Evolutionary conservation across 2,329 filamentous ascomycete species (phyloP).

Genomic region (Epichloe festucae): DNA sequence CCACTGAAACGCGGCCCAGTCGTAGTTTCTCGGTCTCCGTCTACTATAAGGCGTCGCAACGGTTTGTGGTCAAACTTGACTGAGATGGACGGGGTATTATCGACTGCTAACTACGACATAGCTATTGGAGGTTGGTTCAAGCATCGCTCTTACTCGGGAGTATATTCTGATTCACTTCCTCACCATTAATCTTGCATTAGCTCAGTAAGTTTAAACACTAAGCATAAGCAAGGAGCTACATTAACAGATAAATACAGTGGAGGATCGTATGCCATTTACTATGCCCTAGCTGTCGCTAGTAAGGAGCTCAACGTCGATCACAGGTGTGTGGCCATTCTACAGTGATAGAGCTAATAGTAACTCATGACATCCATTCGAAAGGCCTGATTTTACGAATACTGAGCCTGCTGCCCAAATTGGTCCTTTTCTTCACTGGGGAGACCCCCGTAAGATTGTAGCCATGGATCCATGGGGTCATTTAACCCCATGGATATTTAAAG

Average conservation of each 20-base stretch:
- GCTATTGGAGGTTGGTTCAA: conserved; percentile 42
- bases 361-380: conserved; percentile 10
- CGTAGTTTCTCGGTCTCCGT: conserved; percentile 64
- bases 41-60: conserved; percentile 69
- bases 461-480: conserved; percentile 95
- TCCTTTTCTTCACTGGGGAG: conserved; percentile 79
- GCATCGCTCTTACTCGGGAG: background rate
- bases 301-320: conserved; percentile 78
- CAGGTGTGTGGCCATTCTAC: conserved; percentile 27
- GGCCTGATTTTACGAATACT: conserved; percentile 58
- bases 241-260: conserved; percentile 30
- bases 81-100: background rate
- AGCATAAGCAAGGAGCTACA: background rate
- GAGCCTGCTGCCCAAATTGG: conserved; percentile 85
- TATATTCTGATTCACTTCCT: background rate
- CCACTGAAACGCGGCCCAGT: conserved; percentile 69
- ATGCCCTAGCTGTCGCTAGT: conserved; percentile 82
- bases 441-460: conserved; percentile 85
- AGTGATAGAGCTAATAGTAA: conserved; percentile 6
- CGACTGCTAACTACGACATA: conserved; percentile 12
- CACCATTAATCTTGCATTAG: conserved; percentile 11
- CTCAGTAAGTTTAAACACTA: conserved; percentile 19
- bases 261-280: conserved; percentile 92
- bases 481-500: conserved; percentile 69
- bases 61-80: conserved; percentile 34